Base-by-base conservation (phyloP, 2,329 filamentous ascomycete species). In the Chaetomium sp. region DNA sequence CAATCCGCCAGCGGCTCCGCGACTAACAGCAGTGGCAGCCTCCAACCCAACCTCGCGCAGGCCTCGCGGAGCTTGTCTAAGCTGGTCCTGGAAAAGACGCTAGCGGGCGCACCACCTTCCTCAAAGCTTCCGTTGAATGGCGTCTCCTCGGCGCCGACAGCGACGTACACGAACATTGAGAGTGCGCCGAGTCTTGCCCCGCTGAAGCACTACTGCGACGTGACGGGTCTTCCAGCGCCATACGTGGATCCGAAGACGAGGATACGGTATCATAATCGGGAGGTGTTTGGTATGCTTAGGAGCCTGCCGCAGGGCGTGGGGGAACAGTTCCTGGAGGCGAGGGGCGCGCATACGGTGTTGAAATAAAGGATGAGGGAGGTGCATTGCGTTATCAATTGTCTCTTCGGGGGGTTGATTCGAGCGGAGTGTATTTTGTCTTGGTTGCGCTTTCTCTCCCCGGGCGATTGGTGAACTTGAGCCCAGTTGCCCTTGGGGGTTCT, bases 171-270 rank as follows among this genome's bases (percentile, higher is more conserved):
- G 6, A 97, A 96, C 68, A 95, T 99, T 60, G 94, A 72, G 71
- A 91, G 89, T 48, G 92, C 94, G 3, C 94, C 94, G 41, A 94
- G 88, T 56, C 76, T 97, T 65, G 87, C 87, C 50, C 87, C 90
- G 63, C 82, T 89, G 68, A 91, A 86, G 72, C 88, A 87, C 66
- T 99, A 97, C 72, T 99, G 94, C 76, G 95, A 99, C 71, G 82
- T 99, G 65, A 99, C 94, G 1, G 95, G 94, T 1, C 74, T 99
- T 61, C 84, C 89, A n/a, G 89, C 91, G 35, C 87, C 88, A 5
- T 99, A 99, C 69, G 84, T 89, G 36, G 94, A 99, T 69, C 95
- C 94, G 2, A 99, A 99, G 80, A 95, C 91, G 41, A 82, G 92
- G 61, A 73, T 99, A 71, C 80, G 92, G 59, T 99, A 99, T 72